Evolutionary conservation across 2,329 filamentous ascomycete species (phyloP), one percentile per base, ranked within the genome.

Genomic region (Cyphellophora attinorum): DNA sequence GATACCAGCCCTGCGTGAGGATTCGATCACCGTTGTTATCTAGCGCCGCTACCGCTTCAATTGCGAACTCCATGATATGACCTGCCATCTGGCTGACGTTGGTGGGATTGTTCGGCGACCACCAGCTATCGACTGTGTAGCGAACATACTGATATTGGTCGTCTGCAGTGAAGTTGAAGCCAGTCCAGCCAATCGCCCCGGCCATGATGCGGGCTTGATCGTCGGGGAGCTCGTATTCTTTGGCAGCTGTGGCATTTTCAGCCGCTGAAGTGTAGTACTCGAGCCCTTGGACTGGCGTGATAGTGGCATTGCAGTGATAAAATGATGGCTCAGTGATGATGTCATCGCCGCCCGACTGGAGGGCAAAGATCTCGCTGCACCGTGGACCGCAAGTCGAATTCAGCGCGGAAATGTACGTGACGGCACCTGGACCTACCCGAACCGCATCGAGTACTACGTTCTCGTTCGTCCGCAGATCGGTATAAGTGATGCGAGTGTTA

Each of bases 1-100:
- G 82, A 82, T 86, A 3, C 95, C 88, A 17, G 66, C 83, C 11
- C 84, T 82, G 30, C 93, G 89, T 52, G 68, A 93, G 42, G n/a
- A 12, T 34, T 8, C 45, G 29, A 10, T 41, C 41, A 10, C 45
- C 45, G 11, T 43, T 40, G 34, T 47, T 41, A 32, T 50, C 45
- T 19, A 48, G 37, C 10, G 47, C 45, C 11, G 45, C 45, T 14
- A 50, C 23, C 14, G 41, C 47, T 21, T 44, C 37, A 14, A 41
- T 41, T 19, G 41, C 35, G 29, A 45, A 48, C 5, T 41, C 37
- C 38, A 46, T 44, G 17, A 48, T 33, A 10, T 37, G 31, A 6
- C 23, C 15, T n/a, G 39, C 35, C n/a, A 44, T 37, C 18, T 30
- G 25, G 33, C 14, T 31, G 14, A 18, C 33, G 15, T 39, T 19